Evolutionary conservation across 148 eudicot species (phyloP).

Genomic region (Fagopyrum homotropicum): DNA sequence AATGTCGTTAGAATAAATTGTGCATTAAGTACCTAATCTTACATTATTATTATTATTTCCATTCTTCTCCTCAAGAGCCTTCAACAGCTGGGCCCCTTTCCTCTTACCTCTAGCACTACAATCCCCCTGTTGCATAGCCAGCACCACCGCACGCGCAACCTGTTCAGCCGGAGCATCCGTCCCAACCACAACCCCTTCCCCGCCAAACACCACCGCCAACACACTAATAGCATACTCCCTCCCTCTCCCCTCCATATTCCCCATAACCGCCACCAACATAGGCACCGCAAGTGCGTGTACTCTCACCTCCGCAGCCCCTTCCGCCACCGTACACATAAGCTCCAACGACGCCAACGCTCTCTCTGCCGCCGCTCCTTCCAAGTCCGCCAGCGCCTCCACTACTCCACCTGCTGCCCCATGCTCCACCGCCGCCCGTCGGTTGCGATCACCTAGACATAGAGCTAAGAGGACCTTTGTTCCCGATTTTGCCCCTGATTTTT

Average conservation of each 20-base stretch:
- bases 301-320: conserved; percentile 73
- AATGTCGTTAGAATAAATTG: too few relatives aligned
- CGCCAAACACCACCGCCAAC: conserved; percentile 48
- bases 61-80: conserved; percentile 45
- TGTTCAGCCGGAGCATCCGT: conserved; percentile 68
- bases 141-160: conserved; percentile 78
- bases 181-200: conserved; percentile 24
- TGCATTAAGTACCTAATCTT: too few relatives aligned
- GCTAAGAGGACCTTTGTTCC: conserved; percentile 74
- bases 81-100: conserved; percentile 76
- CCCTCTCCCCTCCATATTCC: conserved; percentile 67
- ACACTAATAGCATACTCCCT: conserved; percentile 73
- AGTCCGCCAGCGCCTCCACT: conserved; percentile 67
- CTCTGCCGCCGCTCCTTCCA: conserved; percentile 66
- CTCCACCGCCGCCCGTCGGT: conserved; percentile 69
- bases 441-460: conserved; percentile 54
- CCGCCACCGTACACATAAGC: conserved; percentile 63
- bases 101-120: conserved; percentile 78
- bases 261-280: conserved; percentile 83
- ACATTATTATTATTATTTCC: conserved; percentile 15
- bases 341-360: conserved; percentile 77
- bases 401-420: conserved; percentile 60
- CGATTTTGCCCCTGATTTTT: conserved; percentile 31
- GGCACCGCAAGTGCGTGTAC: conserved; percentile 84
- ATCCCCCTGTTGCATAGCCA: conserved; percentile 75